Evolutionary conservation across 169 alveolate genomes (phyloP).

Genomic region (Cryptosporidium bovis): DNA sequence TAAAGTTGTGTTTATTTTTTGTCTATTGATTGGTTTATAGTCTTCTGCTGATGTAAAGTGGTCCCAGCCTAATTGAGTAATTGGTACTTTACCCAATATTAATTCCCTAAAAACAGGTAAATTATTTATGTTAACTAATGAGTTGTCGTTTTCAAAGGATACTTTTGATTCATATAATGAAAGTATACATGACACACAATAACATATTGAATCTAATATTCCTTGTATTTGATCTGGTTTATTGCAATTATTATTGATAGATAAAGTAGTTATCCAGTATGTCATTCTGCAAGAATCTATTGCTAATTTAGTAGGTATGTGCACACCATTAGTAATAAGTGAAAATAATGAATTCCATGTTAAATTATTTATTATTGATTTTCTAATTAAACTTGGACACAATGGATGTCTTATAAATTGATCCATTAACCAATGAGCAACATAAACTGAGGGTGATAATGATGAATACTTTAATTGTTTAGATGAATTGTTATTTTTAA

Average conservation of each 20-base stretch:
- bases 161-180: slow-evolving; percentile 53
- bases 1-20: slow-evolving; percentile 76
- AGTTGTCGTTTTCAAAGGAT: slow-evolving; percentile 14
- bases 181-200: slow-evolving; percentile 54
- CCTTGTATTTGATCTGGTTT: slow-evolving; percentile 36
- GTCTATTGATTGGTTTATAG: slow-evolving; percentile 69
- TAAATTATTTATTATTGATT: slow-evolving; percentile 79
- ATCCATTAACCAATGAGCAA: slow-evolving; percentile 90
- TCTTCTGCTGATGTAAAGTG: slow-evolving; percentile 72
- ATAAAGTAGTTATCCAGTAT: slow-evolving; percentile 77
- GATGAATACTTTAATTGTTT: slow-evolving; percentile 79
- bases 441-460: slow-evolving; percentile 84
- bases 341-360: slow-evolving; percentile 83
- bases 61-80: slow-evolving; percentile 63
- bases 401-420: slow-evolving; percentile 88
- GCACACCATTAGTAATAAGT: slow-evolving; percentile 85
- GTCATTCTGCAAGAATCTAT: slow-evolving; percentile 86
- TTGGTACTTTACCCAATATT: slow-evolving; percentile 52
- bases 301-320: slow-evolving; percentile 87
- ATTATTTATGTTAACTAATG: slow-evolving; percentile 28
- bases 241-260: neutral
- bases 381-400: slow-evolving; percentile 85
- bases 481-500: neutral
- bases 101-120: slow-evolving; percentile 64
- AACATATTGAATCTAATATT: slow-evolving; percentile 65